Base-by-base conservation (phyloP, 2,329 filamentous ascomycete species). In the Epichloe hybrida region DNA sequence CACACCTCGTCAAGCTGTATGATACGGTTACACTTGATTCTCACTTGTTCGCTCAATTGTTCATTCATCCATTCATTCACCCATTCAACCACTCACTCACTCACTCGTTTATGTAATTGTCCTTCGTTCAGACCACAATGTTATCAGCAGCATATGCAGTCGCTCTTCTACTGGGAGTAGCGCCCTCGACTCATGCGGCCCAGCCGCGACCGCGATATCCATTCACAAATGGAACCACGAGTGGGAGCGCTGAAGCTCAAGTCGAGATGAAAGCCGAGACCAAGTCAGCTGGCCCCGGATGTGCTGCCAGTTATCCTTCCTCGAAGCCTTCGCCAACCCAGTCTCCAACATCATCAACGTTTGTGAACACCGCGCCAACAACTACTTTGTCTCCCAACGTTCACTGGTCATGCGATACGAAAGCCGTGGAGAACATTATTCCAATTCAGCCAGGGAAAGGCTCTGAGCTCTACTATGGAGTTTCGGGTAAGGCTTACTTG, bases 351-450 rank as follows among this genome's bases (percentile, higher is more conserved):
- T 27, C 49, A n/a, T 27, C 49, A 3, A 38, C 51, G 2, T 55
- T 53, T 36, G 35, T 46, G 4, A 53, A 51, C 31, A 44, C 34
- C 1, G 44, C 37, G 13, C 48, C 42, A 11, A 35, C 40, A 13
- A 48, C 47, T 3, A 52, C 47, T 4, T 40, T 55, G n/a, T 36
- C 41, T 3, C 54, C 54, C 12, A 50, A 49, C 35, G 48, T 62
- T 2, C 60, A 62, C 49, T 62, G 60, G 60, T 50, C 50, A n/a
- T 56, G 36, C 20, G 57, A 63, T 39, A 62, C 60, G 5, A 56
- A 37, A 35, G 27, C 54, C 7, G 43, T 56, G 7, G 36, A 50
- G 11, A 62, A 62, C 41, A 48, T 63, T 11, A 53, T 61, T 34
- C 61, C 60, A 3, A 37, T 61, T 15, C 50, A 56, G 1, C 41